These are phyloP conservation scores for Xanthoconium purpureum DNA, from an alignment of 768 basidiomycete genomes.

Conservation along the genomic window DNA sequence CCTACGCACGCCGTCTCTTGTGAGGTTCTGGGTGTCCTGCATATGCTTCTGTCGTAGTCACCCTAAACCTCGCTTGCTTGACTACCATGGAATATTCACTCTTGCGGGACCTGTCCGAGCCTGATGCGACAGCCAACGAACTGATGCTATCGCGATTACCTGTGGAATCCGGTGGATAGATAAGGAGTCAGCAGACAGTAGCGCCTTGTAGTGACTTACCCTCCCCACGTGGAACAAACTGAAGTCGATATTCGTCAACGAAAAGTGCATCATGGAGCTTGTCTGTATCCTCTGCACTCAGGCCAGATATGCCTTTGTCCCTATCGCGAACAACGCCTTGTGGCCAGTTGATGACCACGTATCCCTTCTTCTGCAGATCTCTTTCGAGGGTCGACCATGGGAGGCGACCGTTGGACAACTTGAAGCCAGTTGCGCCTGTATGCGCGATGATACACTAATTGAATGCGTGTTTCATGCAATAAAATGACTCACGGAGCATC, in stretches of 20 bases:
- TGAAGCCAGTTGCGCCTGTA: neutral
- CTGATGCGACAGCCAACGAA: too few relatives aligned
- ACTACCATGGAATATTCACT: neutral
- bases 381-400: slow-evolving; percentile 2
- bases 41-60: slow-evolving; percentile 1
- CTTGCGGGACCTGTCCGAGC: too few relatives aligned
- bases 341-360: slow-evolving; percentile 6
- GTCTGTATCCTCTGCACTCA: too few relatives aligned
- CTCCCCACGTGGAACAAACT: too few relatives aligned
- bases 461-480: neutral
- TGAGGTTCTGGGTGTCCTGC: too few relatives aligned
- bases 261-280: slow-evolving; percentile 10
- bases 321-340: slow-evolving; percentile 1
- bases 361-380: neutral
- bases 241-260: too few relatives aligned
- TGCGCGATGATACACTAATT: neutral
- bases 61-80: neutral
- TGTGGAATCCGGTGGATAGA: too few relatives aligned
- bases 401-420: neutral
- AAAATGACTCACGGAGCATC: slow-evolving; percentile 10
- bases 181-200: too few relatives aligned
- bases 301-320: too few relatives aligned
- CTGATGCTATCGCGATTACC: too few relatives aligned
- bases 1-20: too few relatives aligned
- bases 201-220: neutral